Percentiles rank a stretch among this genome's conserved stretches.
phyloP scores from a whole-genome alignment of 257 asterid genomes.

The Solanum chilense region DNA sequence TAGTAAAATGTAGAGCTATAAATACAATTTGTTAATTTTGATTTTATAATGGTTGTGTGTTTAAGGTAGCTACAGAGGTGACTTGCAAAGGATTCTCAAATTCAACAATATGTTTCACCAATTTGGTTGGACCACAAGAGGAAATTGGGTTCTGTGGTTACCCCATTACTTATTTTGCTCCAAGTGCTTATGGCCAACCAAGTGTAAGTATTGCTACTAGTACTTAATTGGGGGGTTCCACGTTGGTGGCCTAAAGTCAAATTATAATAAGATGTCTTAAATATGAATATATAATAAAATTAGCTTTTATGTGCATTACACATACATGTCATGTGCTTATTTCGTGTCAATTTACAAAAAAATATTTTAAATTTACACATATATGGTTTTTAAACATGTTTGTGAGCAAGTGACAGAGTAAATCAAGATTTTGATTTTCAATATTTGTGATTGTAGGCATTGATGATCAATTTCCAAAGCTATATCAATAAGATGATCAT shows the following conservation, averaged over 20 bases:
- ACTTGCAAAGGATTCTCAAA: background rate
- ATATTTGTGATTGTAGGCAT: slow-evolving; percentile 3
- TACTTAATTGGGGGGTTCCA: background rate
- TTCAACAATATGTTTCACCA: slow-evolving; percentile 5
- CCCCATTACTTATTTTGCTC: slow-evolving; percentile 3
- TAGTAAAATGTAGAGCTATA: background rate
- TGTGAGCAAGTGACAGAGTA: background rate
- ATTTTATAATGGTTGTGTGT: background rate
- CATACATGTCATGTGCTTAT: too few species aligned
- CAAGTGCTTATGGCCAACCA: slow-evolving; percentile 2
- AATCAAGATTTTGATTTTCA: background rate
- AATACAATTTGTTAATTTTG: too few species aligned
- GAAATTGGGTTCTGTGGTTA: slow-evolving; percentile 3
- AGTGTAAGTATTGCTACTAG: background rate
- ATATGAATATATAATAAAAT: too few species aligned
- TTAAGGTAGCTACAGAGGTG: background rate
- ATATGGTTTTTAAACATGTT: too few species aligned
- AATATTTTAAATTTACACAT: too few species aligned
- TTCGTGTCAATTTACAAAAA: too few species aligned
- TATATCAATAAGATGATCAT: slow-evolving; percentile 21
- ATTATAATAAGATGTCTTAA: too few species aligned
- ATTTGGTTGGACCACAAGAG: slow-evolving; percentile 9
- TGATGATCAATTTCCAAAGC: slow-evolving; percentile 28
- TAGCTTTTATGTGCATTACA: background rate
- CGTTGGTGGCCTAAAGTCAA: background rate